Conservation (phyloP, 148 eudicot genomes). For the Simmondsia chinensis region DNA sequence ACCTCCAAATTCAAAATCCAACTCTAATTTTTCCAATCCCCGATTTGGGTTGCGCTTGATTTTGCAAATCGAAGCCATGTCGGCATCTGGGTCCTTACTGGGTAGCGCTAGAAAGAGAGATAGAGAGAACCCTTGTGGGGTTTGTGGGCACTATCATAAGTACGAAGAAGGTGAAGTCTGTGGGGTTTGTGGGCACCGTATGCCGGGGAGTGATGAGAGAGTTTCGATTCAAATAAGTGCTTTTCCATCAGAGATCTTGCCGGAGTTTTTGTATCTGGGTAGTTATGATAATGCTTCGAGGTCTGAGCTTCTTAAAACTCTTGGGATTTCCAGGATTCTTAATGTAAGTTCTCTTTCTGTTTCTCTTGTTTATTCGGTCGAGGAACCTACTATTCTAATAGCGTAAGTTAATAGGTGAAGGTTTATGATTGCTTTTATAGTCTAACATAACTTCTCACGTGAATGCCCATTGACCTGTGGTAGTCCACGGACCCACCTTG, state of each 20-base stretch:
- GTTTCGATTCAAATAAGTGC: constrained; percentile 48
- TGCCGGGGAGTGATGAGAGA: constrained; percentile 37
- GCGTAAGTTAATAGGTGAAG: too few species aligned
- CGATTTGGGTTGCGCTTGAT: constrained; percentile 13
- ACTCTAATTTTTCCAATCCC: not conserved
- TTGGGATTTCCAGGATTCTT: constrained; percentile 72
- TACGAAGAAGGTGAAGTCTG: constrained; percentile 95
- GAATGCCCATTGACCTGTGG: too few species aligned
- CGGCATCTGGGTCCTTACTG: not conserved
- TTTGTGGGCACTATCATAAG: constrained; percentile 95
- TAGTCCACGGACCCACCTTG: too few species aligned
- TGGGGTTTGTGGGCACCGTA: constrained; percentile 80
- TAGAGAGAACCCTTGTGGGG: constrained; percentile 80
- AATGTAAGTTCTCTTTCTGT: constrained; percentile 34
- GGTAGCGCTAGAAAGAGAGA: constrained; percentile 76
- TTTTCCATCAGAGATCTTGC: constrained; percentile 85
- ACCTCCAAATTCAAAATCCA: not conserved
- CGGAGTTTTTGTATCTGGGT: constrained; percentile 72
- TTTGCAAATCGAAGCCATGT: too few species aligned
- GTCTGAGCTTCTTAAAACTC: constrained; percentile 78
- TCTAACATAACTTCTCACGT: too few species aligned
- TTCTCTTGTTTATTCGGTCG: not conserved
- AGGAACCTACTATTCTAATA: too few species aligned
- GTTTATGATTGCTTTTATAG: too few species aligned
- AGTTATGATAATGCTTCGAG: constrained; percentile 90